Evolutionary conservation across 441 rosid species (phyloP).

Genomic region (Arabidopsis lyrata): DNA sequence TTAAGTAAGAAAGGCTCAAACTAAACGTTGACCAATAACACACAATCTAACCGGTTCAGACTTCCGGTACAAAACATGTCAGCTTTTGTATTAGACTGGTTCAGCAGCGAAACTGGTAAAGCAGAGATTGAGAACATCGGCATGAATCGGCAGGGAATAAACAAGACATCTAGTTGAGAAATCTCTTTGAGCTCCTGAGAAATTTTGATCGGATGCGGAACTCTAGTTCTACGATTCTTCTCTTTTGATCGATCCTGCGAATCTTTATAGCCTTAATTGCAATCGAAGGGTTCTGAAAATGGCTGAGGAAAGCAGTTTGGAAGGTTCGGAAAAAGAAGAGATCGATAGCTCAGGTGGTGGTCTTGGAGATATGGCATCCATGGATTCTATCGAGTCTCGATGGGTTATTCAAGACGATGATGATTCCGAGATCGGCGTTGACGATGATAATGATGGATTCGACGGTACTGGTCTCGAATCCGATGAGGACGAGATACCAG

Average conservation of each 20-base stretch:
- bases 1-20: not conserved
- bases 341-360: constrained; percentile 49
- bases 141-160: constrained; percentile 16
- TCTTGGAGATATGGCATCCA: constrained; percentile 54
- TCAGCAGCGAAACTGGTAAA: constrained; percentile 32
- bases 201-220: constrained; percentile 25
- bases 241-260: constrained; percentile 19
- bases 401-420: constrained; percentile 96
- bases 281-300: constrained; percentile 35
- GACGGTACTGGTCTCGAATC: constrained; percentile 63
- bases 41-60: constrained; percentile 6
- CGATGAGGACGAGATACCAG: constrained; percentile 75
- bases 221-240: constrained; percentile 17
- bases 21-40: not conserved
- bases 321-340: constrained; percentile 58
- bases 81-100: constrained; percentile 29
- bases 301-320: constrained; percentile 51
- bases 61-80: constrained; percentile 6
- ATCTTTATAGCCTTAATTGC: constrained; percentile 23
- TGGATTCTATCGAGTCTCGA: constrained; percentile 85
- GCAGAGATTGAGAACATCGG: constrained; percentile 33
- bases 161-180: constrained; percentile 20
- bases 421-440: constrained; percentile 66
- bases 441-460: constrained; percentile 51
- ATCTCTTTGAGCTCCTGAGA: not conserved